Conservation (phyloP, 495 filamentous ascomycete genomes). For the Penicillium roqueforti region DNA sequence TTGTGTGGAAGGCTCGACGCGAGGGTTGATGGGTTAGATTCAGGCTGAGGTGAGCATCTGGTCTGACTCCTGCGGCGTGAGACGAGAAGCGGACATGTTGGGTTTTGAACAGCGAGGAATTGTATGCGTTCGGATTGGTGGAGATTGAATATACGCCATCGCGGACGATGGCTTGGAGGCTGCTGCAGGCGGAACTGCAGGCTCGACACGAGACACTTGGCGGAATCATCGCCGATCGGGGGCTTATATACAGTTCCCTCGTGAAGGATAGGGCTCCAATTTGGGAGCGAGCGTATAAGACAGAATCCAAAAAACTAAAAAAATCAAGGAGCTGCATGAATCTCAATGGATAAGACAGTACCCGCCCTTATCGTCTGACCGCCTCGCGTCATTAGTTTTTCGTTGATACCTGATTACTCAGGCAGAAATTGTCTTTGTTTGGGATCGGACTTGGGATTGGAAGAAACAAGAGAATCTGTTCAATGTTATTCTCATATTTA, state of each 20-base stretch:
- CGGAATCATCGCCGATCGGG: conserved; percentile 24
- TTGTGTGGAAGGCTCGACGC: conserved; percentile 30
- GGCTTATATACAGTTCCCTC: conserved; percentile 6
- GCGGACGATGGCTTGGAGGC: conserved; percentile 30
- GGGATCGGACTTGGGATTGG: no score
- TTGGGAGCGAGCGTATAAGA: conserved; percentile 3
- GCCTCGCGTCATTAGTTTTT: conserved; percentile 29
- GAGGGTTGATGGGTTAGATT: not conserved
- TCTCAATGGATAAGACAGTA: conserved; percentile 19
- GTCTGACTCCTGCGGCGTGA: not conserved
- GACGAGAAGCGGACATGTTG: conserved; percentile 11
- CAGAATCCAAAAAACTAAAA: conserved; percentile 9
- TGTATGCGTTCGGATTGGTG: conserved; percentile 3
- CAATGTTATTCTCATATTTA: no score
- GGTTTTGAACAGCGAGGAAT: conserved; percentile 6
- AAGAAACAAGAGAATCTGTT: not conserved
- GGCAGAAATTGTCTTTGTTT: not conserved
- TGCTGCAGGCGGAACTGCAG: conserved; percentile 41
- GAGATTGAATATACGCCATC: conserved; percentile 17
- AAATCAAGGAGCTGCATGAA: conserved; percentile 17
- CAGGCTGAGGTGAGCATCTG: not conserved
- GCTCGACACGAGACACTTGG: conserved; percentile 32
- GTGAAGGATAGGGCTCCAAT: not conserved
- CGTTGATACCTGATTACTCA: not conserved
- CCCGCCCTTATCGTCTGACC: conserved; percentile 23